Base-by-base conservation (phyloP, 768 basidiomycete species). In the Lyophyllum semitale region DNA sequence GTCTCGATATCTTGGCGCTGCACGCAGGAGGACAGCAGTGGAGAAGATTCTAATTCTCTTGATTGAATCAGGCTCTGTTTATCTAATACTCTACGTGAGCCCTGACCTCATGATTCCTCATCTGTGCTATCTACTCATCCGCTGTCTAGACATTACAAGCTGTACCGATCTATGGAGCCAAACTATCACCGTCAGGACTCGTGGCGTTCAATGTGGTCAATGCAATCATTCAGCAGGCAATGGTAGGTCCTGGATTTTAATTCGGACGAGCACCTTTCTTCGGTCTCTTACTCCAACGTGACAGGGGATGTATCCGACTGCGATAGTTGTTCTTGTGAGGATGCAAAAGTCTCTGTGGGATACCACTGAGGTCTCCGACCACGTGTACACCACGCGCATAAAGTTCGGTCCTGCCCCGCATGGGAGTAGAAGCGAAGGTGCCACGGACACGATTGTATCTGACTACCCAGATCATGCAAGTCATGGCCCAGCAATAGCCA, bases 281-380 rank as follows among this genome's bases (percentile, higher is more conserved):
- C 13, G n/a, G 25, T 20, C 37, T 46, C 25, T 46, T 46, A 20
- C 30, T 27, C 20, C 33, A n/a, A n/a, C 9, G 17, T 37, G 32
- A 11, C 42, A 67, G 68, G 67, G 67, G 45, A 69, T 69, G 58
- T 69, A 69, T 52, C 68, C 65, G 27, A 70, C 67, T 8, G 55
- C 57, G 8, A 68, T 70, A 20, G 59, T 68, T 26, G 63, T 70
- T n/a, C 64, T 70, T 15, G 68, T 70, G 18, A 62, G 66, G 48
- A 59, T 68, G 54, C 66, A 67, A 22, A 67, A 63, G 40, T 67
- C 64, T 1, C 41, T 68, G n/a, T 69, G 65, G 59, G 68, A 68
- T 32, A 59, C 66, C 6, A 54, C 50, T 4, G 64, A 67, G 43
- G 44, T 68, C 18, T 57, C 59, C 0, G 26, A 60, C 33, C 47